These are phyloP conservation scores for Auricularia auricula-judae DNA, from an alignment of 768 basidiomycete genomes.

Conservation along the genomic window DNA sequence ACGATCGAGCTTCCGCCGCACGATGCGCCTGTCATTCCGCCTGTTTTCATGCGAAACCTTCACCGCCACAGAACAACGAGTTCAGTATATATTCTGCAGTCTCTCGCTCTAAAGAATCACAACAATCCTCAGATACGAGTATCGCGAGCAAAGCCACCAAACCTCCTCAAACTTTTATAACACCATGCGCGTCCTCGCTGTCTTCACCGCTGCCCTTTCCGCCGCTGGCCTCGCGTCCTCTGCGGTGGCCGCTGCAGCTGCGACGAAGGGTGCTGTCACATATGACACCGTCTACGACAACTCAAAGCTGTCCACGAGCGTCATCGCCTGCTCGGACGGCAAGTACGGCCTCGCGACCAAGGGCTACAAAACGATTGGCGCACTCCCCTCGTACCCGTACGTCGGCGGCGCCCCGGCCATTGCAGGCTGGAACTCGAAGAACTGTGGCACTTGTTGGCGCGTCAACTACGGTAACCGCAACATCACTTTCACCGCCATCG, in stretches of 20 bases:
- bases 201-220: slow-evolving; percentile 11
- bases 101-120: too few species aligned
- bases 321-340: slow-evolving; percentile 29
- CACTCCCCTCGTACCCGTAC: slow-evolving; percentile 26
- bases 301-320: slow-evolving; percentile 14
- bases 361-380: slow-evolving; percentile 26
- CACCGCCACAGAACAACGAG: too few species aligned
- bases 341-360: slow-evolving; percentile 24
- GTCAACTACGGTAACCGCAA: slow-evolving; percentile 32
- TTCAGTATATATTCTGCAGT: too few species aligned
- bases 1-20: too few species aligned
- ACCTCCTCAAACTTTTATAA: too few species aligned
- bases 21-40: too few species aligned
- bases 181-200: slow-evolving; percentile 14
- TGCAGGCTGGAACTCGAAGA: slow-evolving; percentile 13
- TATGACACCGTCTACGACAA: slow-evolving; percentile 29
- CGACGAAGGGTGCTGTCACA: slow-evolving; percentile 18
- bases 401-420: slow-evolving; percentile 27
- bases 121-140: too few species aligned
- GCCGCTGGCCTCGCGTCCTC: too few species aligned
- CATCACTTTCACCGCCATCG: slow-evolving; percentile 20
- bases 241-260: too few species aligned
- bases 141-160: too few species aligned
- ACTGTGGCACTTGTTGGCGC: slow-evolving; percentile 22
- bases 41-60: too few species aligned